Conservation (phyloP, 208 protist genomes). For the Lotmaria passim region DNA sequence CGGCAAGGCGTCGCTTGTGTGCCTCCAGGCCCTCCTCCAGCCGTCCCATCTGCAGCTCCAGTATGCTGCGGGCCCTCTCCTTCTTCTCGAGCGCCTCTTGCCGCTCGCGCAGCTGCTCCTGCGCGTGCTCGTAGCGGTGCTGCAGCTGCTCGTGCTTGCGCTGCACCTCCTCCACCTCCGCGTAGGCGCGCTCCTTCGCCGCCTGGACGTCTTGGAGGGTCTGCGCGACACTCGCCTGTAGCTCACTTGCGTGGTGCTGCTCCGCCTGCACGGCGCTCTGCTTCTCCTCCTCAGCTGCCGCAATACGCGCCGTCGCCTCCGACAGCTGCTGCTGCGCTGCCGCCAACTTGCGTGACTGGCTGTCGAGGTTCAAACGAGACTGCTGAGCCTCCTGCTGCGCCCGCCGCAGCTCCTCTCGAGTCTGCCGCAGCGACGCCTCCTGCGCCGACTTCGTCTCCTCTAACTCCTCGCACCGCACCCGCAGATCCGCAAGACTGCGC, state of each 20-base stretch:
- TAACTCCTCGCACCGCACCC: conserved; percentile 33
- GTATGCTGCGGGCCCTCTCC: conserved; percentile 42
- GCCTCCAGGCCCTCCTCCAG: conserved; percentile 57
- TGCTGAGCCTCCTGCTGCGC: conserved; percentile 36
- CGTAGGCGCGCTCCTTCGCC: conserved; percentile 33
- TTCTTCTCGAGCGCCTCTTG: conserved; percentile 29
- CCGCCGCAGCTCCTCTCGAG: conserved; percentile 32
- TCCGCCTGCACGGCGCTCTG: conserved; percentile 23
- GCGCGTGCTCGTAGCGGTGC: conserved; percentile 25
- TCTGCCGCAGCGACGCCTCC: conserved; percentile 22
- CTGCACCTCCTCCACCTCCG: conserved; percentile 38
- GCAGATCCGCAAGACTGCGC: conserved; percentile 29
- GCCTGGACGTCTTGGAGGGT: conserved; percentile 38
- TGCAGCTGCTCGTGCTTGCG: conserved; percentile 39
- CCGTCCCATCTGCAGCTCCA: conserved; percentile 43
- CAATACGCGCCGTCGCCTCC: conserved; percentile 12
- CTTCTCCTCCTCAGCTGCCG: conserved; percentile 26
- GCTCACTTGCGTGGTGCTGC: conserved; percentile 28
- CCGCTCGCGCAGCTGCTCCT: conserved; percentile 31
- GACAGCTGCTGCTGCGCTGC: conserved; percentile 40
- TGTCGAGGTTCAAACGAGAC: conserved; percentile 22
- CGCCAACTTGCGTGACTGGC: conserved; percentile 22
- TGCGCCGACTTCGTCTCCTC: conserved; percentile 23
- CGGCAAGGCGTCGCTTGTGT: conserved; percentile 62
- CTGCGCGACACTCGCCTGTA: conserved; percentile 37